These are phyloP conservation scores for Citrus trifoliata DNA, from an alignment of 345 rosid species.

Conservation along the genomic window DNA sequence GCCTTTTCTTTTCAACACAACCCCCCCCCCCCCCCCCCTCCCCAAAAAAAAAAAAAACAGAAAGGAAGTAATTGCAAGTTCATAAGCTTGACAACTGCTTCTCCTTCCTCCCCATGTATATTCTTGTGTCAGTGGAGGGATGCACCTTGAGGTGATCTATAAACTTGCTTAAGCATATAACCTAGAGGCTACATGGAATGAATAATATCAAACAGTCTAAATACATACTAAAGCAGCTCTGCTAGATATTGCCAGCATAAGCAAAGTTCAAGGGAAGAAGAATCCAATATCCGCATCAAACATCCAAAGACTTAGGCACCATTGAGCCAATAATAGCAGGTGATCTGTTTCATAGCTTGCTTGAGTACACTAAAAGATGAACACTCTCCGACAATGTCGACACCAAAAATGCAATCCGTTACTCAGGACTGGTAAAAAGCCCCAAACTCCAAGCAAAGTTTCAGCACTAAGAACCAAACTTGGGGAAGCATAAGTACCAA, in stretches of 20 bases:
- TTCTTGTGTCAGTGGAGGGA: not conserved
- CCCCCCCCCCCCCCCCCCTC: too few species aligned
- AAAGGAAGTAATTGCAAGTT: not conserved
- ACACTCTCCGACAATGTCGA: not conserved
- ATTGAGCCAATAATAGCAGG: not conserved
- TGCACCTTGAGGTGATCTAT: not conserved
- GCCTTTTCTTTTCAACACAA: not conserved
- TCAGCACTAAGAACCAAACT: slow-evolving; percentile 7
- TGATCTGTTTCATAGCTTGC: not conserved
- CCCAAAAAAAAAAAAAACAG: too few species aligned
- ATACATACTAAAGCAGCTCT: not conserved
- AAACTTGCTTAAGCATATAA: not conserved
- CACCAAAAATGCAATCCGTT: not conserved
- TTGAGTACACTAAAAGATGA: not conserved
- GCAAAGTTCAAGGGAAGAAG: not conserved
- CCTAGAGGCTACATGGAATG: not conserved
- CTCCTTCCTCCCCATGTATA: not conserved
- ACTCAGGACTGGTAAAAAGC: not conserved
- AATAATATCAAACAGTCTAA: not conserved
- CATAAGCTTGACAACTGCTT: not conserved
- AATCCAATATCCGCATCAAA: not conserved
- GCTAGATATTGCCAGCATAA: not conserved
- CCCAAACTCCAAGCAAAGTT: slow-evolving; percentile 2
- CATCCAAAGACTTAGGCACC: not conserved
- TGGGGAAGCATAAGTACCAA: slow-evolving; percentile 18